A percentile compares a stretch with the other conserved stretches of the same genome.
Conservation (phyloP, 768 basidiomycete genomes). For the Tricholoma terreum region DNA sequence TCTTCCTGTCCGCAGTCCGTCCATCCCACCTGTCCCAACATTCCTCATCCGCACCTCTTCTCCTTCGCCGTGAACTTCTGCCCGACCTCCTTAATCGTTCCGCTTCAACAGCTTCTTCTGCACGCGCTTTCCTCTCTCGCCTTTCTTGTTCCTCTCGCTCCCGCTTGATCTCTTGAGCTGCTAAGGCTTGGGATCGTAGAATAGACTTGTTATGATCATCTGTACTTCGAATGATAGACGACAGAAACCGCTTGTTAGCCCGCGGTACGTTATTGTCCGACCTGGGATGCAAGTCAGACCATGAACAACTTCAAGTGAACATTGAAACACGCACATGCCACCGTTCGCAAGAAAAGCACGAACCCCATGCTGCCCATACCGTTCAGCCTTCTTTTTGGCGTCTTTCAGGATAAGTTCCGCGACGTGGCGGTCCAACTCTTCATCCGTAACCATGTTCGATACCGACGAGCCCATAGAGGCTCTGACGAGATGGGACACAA, state of each 20-base stretch:
- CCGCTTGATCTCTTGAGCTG: conserved; percentile 69
- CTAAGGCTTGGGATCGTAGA: conserved; percentile 65
- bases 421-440: conserved; percentile 88
- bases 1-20: conserved; percentile 46
- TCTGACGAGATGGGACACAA: conserved; percentile 76
- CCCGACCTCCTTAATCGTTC: conserved; percentile 47
- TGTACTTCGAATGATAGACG: conserved; percentile 86
- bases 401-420: conserved; percentile 90
- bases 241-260: conserved; percentile 79
- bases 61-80: conserved; percentile 24
- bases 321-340: conserved; percentile 36
- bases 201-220: conserved; percentile 95
- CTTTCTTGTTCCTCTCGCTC: conserved; percentile 67
- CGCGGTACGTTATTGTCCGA: conserved; percentile 71
- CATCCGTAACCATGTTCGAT: conserved; percentile 59
- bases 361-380: conserved; percentile 74
- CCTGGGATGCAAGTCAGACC: conserved; percentile 17
- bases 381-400: conserved; percentile 87
- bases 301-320: conserved; percentile 21
- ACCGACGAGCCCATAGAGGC: conserved; percentile 74
- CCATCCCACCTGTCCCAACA: conserved; percentile 55
- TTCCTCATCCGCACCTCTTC: conserved; percentile 20
- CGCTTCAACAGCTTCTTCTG: conserved; percentile 73
- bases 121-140: conserved; percentile 58
- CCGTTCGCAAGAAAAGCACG: conserved; percentile 67